Evolutionary conservation across 352 stramenopile genomes (phyloP), one percentile per base, ranked within the genome.

Genomic region (Pythium coloratum): DNA sequence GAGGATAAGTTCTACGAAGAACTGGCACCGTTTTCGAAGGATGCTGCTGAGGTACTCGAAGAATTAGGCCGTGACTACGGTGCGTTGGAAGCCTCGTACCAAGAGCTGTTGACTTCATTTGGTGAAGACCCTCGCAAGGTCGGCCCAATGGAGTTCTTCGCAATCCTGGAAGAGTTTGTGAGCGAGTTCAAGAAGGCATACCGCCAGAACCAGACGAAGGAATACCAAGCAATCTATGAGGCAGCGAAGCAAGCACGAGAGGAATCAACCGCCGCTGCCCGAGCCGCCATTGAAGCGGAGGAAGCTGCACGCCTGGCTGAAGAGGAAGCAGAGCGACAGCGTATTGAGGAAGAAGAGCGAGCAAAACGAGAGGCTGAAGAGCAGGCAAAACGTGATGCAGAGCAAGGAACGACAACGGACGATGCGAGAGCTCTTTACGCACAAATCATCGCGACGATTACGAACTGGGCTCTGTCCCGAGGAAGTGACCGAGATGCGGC

Each of bases 141-240:
- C 56, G 84, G 86, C 2, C 83, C 88, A 2, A 92, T 89, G 66
- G 85, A 94, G 26, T 95, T 94, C 58, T 95, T 95, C 51, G 74
- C 77, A 13, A 90, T 93, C 58, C 26, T 95, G 49, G 82, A 94
- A 54, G 84, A 94, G 58, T 95, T 95, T 60, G 80, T 92, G 42
- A 88, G 72, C 1, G 88, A 94, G 55, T 92, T 95, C 65, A 95
- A 95, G 72, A 95, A 95, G 63, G 87, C 87, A 0, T 95, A 93
- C 50, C 85, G 87, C 33, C 83, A 93, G 67, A 95, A 95, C 46
- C 87, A 95, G 56, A 93, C 84, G 6, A 95, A 95, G 67, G 87
- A 95, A 65, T 92, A 87, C 55, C 79, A 91, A 57, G 56, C 78
- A 2, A 92, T 94, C 47, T 95, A 90, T 32, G 83, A 92, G n/a